Percentiles rank a stretch among this genome's conserved stretches.
phyloP scores from a whole-genome alignment of 176 grass and related monocot genomes.

The Ananas comosus region DNA sequence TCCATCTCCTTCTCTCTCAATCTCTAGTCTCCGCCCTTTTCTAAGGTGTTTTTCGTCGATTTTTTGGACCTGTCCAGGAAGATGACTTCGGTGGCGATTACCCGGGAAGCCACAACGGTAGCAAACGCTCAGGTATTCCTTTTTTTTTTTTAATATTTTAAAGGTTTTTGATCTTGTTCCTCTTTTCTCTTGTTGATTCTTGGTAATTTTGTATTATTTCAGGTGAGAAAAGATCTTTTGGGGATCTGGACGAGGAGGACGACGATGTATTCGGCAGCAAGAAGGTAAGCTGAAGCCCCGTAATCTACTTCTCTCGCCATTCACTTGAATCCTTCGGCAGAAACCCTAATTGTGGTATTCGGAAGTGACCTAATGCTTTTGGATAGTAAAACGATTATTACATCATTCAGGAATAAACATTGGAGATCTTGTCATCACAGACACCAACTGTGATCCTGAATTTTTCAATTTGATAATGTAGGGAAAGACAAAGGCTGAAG shows the following conservation, averaged over 20 bases:
- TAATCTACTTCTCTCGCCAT: not conserved
- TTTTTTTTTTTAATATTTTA: too few species aligned
- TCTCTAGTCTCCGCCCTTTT: not conserved
- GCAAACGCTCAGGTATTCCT: constrained; percentile 10
- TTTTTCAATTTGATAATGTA: constrained; percentile 8
- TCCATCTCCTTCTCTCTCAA: not conserved
- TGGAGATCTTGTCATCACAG: too few species aligned
- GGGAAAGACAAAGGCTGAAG: constrained; percentile 75
- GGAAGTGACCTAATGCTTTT: not conserved
- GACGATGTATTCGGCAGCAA: constrained; percentile 73
- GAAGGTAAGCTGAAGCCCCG: constrained; percentile 32
- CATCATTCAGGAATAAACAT: too few species aligned
- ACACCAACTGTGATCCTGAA: not conserved
- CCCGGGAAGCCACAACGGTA: constrained; percentile 8
- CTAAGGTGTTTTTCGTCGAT: not conserved
- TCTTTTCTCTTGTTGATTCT: not conserved
- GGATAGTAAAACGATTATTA: not conserved
- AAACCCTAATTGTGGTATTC: not conserved
- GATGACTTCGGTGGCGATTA: constrained; percentile 25
- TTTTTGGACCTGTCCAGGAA: constrained; percentile 3
- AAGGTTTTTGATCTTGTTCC: not conserved
- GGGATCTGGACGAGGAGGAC: constrained; percentile 77
- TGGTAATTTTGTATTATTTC: not conserved
- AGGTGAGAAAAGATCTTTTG: constrained; percentile 69
- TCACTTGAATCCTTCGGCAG: not conserved